phyloP scores from a whole-genome alignment of 2,329 filamentous ascomycete species.

The Fusarium sp. region DNA sequence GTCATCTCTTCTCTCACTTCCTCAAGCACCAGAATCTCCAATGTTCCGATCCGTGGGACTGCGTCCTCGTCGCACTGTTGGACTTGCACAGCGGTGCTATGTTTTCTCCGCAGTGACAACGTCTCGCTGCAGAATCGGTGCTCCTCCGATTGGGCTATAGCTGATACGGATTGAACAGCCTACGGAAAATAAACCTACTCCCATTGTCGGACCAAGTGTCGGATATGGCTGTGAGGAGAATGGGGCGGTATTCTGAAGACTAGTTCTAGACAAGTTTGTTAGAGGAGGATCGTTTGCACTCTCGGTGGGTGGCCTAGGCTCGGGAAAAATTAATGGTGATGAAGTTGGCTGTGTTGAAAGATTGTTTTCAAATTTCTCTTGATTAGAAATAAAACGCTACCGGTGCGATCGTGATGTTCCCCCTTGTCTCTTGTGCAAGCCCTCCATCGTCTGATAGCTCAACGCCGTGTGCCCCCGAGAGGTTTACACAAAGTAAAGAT shows the following conservation, averaged over 20 bases:
- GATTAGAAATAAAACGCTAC: slow-evolving; percentile 25
- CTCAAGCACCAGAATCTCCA: neutral
- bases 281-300: neutral
- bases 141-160: slow-evolving; percentile 5
- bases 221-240: neutral
- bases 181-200: slow-evolving; percentile 10
- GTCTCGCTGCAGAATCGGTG: slow-evolving; percentile 12
- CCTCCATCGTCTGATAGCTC: neutral
- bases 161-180: slow-evolving; percentile 21
- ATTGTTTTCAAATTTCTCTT: neutral
- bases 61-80: slow-evolving; percentile 5
- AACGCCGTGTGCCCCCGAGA: slow-evolving; percentile 22
- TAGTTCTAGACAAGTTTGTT: neutral
- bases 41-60: neutral
- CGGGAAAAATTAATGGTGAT: neutral
- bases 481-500: slow-evolving; percentile 10
- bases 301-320: neutral
- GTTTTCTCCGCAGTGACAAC: slow-evolving; percentile 16
- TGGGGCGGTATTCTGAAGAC: neutral
- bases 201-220: neutral
- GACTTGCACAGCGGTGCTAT: slow-evolving; percentile 13
- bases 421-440: slow-evolving; percentile 14
- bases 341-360: neutral
- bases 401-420: slow-evolving; percentile 1
- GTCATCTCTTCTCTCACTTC: neutral